Base-by-base conservation (phyloP, 2,329 filamentous ascomycete genomes). In the Fusarium siculi region DNA sequence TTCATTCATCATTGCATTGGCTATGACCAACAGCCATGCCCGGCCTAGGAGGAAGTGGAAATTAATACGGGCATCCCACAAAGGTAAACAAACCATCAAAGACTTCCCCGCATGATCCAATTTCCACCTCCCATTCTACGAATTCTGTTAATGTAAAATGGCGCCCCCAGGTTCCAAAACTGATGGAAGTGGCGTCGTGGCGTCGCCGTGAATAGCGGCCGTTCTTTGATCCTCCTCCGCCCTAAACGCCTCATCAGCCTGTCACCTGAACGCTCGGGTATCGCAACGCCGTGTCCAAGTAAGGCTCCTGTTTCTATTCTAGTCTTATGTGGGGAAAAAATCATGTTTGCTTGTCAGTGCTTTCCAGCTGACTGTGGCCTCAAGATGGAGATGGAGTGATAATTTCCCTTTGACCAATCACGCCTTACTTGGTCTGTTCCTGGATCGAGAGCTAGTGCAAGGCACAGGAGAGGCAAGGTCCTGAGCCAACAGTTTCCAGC, bases 261-360 rank as follows among this genome's bases (percentile, higher is more conserved):
- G 19, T 7, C 16, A 10, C 4, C 5, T 11, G 2, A 25, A 36
- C 12, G 12, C 16, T 36, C 4, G 4, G 47, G 15, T 8, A 16
- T 4, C 19, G 15, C 19, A 19, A 8, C 19, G 7, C 25, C 5
- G 3, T 30, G 44, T 1, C 2, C 6, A 21, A 21, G 8, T 2
- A 15, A n/a, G 5, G 7, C 0, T 21, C 12, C 9, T 16, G 14
- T n/a, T 30, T 7, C 25, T 30, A 30, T 47, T 47, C 3, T 16
- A 0, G 14, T n/a, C 7, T 16, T 5, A 8, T 21, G 14, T 15
- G 12, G 3, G 15, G 5, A 18, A 10, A 5, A 23, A 9, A 6
- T 0, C 11, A 5, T 52, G 49, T 52, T 52, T 36, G 32, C 18
- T 7, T 21, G 44, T 16, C n/a, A 3, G 19, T 16, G 50, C 23